Conservation (phyloP, 192 early-diverging fungal genomes). For the Funneliformis mosseae region DNA sequence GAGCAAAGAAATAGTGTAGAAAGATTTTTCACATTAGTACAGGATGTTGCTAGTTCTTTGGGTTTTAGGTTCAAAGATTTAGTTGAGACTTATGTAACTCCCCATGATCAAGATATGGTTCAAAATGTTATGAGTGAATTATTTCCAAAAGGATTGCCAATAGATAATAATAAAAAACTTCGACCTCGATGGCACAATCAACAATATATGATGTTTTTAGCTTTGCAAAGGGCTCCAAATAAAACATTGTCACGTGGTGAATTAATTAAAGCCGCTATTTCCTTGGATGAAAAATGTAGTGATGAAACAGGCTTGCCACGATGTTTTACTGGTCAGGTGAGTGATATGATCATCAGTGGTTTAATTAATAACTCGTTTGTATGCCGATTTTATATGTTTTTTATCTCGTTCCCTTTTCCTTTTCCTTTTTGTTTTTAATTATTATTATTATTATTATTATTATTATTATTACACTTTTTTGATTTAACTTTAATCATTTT, state of each 20-base stretch:
- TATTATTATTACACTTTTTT: no score
- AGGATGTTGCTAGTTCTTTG: neutral
- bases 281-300: constrained; percentile 77
- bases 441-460: no score
- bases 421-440: neutral
- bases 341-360: neutral
- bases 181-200: constrained; percentile 90
- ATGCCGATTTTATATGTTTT: neutral
- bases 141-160: constrained; percentile 19
- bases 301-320: constrained; percentile 70
- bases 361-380: constrained; percentile 7
- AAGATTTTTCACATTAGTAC: constrained; percentile 26
- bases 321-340: constrained; percentile 86
- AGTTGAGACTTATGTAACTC: neutral
- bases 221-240: constrained; percentile 69
- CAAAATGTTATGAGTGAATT: neutral
- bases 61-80: constrained; percentile 25
- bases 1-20: neutral
- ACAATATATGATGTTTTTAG: constrained; percentile 82
- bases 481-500: neutral
- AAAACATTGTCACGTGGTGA: constrained; percentile 70
- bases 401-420: no score
- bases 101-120: neutral
- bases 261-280: constrained; percentile 73
- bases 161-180: neutral